Conservation (phyloP, 805 yeast species). For the Metschnikowia dekortorum region DNA sequence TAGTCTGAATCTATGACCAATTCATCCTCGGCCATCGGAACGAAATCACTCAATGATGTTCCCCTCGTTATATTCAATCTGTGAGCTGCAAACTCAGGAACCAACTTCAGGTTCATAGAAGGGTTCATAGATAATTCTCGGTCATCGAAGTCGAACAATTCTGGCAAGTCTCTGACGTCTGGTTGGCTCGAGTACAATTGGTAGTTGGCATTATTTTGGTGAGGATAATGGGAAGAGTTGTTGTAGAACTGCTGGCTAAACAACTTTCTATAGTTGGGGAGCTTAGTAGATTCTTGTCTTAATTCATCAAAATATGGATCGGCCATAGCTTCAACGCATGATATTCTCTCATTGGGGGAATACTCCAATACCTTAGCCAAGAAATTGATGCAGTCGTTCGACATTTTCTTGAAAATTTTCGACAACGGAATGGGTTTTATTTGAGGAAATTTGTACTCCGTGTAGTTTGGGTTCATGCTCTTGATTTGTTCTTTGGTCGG, state of each 20-base stretch:
- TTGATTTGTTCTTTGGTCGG: conserved; percentile 89
- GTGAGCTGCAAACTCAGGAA: conserved; percentile 38
- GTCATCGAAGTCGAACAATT: conserved; percentile 47
- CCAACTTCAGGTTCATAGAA: conserved; percentile 31
- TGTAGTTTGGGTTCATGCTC: conserved; percentile 94
- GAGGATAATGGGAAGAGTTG: conserved; percentile 20
- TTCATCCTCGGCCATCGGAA: conserved; percentile 29
- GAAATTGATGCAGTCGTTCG: conserved; percentile 51
- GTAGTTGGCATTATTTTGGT: conserved; percentile 39
- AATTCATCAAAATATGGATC: conserved; percentile 55
- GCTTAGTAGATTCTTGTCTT: conserved; percentile 32
- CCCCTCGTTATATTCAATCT: conserved; percentile 25
- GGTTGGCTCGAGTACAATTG: conserved; percentile 38
- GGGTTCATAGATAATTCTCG: conserved; percentile 49
- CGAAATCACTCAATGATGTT: conserved; percentile 29
- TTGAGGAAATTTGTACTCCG: conserved; percentile 93
- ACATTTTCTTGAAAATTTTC: conserved; percentile 59
- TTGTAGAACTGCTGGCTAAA: conserved; percentile 35
- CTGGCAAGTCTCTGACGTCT: conserved; percentile 43
- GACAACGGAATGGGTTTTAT: conserved; percentile 72
- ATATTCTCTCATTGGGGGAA: conserved; percentile 61
- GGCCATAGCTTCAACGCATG: conserved; percentile 51
- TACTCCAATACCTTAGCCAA: conserved; percentile 57
- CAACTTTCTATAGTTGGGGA: conserved; percentile 42
- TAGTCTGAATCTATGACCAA: conserved; percentile 32